Evolutionary conservation across 805 yeast species (phyloP).

Genomic region (Cyberlindnera mississippiensis): DNA sequence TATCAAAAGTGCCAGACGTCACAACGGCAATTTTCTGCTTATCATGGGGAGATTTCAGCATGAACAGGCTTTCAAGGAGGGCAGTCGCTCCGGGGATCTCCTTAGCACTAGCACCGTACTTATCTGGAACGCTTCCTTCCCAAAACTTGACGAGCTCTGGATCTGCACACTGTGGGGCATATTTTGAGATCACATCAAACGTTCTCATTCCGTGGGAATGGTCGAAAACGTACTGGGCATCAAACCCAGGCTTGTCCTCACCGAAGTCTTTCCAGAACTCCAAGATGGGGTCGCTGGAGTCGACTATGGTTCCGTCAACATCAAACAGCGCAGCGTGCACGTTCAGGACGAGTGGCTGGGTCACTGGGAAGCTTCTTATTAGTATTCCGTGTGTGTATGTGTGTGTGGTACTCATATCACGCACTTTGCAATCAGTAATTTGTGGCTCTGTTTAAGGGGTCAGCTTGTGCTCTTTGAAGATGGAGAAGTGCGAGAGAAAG

Average conservation of each 20-base stretch:
- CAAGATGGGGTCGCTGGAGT: slow-evolving; percentile 75
- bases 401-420: too few relatives aligned
- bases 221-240: slow-evolving; percentile 67
- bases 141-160: slow-evolving; percentile 57
- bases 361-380: not conserved
- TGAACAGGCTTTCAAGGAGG: slow-evolving; percentile 45
- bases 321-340: slow-evolving; percentile 62
- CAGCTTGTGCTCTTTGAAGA: too few relatives aligned
- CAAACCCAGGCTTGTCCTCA: slow-evolving; percentile 59
- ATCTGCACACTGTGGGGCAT: slow-evolving; percentile 69
- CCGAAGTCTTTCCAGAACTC: slow-evolving; percentile 78
- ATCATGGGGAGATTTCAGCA: slow-evolving; percentile 30
- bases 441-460: too few relatives aligned
- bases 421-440: too few relatives aligned
- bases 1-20: slow-evolving; percentile 73
- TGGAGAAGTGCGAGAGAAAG: too few relatives aligned
- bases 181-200: slow-evolving; percentile 65
- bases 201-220: slow-evolving; percentile 83
- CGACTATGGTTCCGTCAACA: slow-evolving; percentile 82
- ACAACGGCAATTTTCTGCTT: slow-evolving; percentile 77
- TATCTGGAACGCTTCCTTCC: slow-evolving; percentile 69
- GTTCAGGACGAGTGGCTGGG: slow-evolving; percentile 23
- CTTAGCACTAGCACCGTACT: slow-evolving; percentile 65
- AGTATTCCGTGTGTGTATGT: not conserved
- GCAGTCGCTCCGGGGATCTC: slow-evolving; percentile 75